phyloP scores from a whole-genome alignment of 495 filamentous ascomycete genomes.

The Aspergillus egyptiacus region DNA sequence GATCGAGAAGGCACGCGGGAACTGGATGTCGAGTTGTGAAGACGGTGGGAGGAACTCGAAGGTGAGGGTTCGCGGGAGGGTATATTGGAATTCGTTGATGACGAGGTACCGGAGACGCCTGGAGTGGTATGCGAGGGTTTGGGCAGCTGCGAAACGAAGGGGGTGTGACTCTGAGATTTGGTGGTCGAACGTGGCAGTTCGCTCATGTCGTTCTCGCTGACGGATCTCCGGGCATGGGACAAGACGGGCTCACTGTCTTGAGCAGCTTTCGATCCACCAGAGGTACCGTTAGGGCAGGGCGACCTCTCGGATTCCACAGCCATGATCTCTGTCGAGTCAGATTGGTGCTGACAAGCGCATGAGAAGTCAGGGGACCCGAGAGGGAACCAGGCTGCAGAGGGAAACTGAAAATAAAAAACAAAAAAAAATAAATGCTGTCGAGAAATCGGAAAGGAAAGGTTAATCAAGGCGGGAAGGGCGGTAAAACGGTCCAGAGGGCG shows the following conservation, averaged over 20 bases:
- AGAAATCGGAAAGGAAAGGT: slow-evolving; percentile 11
- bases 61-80: slow-evolving; percentile 50
- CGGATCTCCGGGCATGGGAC: slow-evolving; percentile 26
- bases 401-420: slow-evolving; percentile 24
- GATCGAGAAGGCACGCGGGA: slow-evolving; percentile 45
- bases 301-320: slow-evolving; percentile 43
- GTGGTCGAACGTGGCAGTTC: slow-evolving; percentile 28
- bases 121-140: slow-evolving; percentile 32
- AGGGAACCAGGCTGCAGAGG: slow-evolving; percentile 28
- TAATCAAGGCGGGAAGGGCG: slow-evolving; percentile 21
- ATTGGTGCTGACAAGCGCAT: slow-evolving; percentile 27
- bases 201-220: slow-evolving; percentile 28
- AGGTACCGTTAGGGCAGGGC: slow-evolving; percentile 33
- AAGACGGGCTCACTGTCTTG: slow-evolving; percentile 27
- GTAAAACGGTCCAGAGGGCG: slow-evolving; percentile 22
- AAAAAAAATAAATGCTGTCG: slow-evolving; percentile 15
- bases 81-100: slow-evolving; percentile 38
- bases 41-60: slow-evolving; percentile 32
- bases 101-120: slow-evolving; percentile 29
- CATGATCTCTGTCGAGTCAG: slow-evolving; percentile 36
- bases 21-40: slow-evolving; percentile 26
- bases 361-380: slow-evolving; percentile 40
- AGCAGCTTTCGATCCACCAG: slow-evolving; percentile 30
- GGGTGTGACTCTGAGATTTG: slow-evolving; percentile 27
- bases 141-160: slow-evolving; percentile 33